Percentiles rank a stretch among this genome's conserved stretches.
Conservation (phyloP, 768 basidiomycete genomes). For the Boletus fagicola region DNA sequence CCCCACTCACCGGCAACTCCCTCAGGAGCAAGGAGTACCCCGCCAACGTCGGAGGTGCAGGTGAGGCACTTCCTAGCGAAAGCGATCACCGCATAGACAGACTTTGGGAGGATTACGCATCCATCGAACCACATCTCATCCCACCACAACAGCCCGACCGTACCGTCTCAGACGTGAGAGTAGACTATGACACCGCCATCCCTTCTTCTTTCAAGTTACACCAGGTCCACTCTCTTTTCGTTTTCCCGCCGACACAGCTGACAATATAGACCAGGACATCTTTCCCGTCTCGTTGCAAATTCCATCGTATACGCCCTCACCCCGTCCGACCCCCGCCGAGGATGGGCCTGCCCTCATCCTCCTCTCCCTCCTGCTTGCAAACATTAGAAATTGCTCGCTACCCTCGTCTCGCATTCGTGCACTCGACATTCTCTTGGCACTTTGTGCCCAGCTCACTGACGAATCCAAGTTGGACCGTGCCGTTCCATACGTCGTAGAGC, state of each 20-base stretch:
- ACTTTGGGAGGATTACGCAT: slow-evolving; percentile 85
- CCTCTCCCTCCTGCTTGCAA: slow-evolving; percentile 82
- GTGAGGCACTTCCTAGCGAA: slow-evolving; percentile 60
- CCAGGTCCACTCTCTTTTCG: slow-evolving; percentile 43
- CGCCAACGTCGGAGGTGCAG: slow-evolving; percentile 21
- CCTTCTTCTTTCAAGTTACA: slow-evolving; percentile 52
- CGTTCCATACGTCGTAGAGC: slow-evolving; percentile 86
- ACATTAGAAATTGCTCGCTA: slow-evolving; percentile 81
- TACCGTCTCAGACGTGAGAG: slow-evolving; percentile 51
- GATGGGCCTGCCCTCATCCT: slow-evolving; percentile 90
- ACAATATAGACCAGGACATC: slow-evolving; percentile 51
- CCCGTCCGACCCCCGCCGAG: slow-evolving; percentile 59
- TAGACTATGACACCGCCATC: slow-evolving; percentile 43
- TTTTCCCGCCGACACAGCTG: neutral
- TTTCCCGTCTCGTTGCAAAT: slow-evolving; percentile 73
- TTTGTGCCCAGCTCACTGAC: slow-evolving; percentile 81
- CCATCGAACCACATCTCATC: slow-evolving; percentile 67
- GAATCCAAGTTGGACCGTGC: slow-evolving; percentile 94
- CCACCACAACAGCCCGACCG: slow-evolving; percentile 44
- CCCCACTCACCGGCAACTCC: slow-evolving; percentile 33
- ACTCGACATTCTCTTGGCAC: slow-evolving; percentile 81
- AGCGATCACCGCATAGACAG: slow-evolving; percentile 84
- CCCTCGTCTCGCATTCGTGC: slow-evolving; percentile 86
- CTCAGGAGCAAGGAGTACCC: slow-evolving; percentile 19
- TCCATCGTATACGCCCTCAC: slow-evolving; percentile 44